These are phyloP conservation scores for Hemisphaericaspora nanyangensis DNA, from an alignment of 805 yeast species.

Conservation along the genomic window DNA sequence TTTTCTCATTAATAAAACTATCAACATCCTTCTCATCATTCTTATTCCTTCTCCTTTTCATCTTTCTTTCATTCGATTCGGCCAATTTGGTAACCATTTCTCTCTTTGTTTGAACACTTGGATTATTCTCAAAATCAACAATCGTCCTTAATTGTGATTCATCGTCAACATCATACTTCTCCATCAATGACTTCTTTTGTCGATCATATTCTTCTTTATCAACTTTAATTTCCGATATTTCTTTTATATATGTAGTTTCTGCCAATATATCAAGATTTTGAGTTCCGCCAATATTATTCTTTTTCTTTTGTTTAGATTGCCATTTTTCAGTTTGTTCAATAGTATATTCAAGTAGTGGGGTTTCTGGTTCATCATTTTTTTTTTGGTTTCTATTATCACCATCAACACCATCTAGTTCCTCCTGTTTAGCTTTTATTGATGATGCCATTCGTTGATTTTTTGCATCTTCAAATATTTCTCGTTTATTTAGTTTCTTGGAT, in stretches of 20 bases:
- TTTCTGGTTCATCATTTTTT: slow-evolving; percentile 23
- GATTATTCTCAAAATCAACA: slow-evolving; percentile 27
- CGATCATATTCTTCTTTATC: slow-evolving; percentile 40
- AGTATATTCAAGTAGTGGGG: slow-evolving; percentile 24
- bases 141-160: slow-evolving; percentile 10
- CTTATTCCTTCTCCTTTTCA: slow-evolving; percentile 33
- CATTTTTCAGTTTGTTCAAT: slow-evolving; percentile 64
- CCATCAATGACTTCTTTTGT: slow-evolving; percentile 28
- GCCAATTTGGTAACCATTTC: slow-evolving; percentile 28
- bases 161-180: slow-evolving; percentile 19
- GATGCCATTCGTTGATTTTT: slow-evolving; percentile 13
- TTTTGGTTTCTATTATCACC: slow-evolving; percentile 28
- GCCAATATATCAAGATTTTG: slow-evolving; percentile 56
- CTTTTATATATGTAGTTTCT: slow-evolving; percentile 55
- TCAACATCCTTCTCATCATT: slow-evolving; percentile 28
- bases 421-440: slow-evolving; percentile 10
- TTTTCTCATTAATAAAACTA: slow-evolving; percentile 63
- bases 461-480: slow-evolving; percentile 14
- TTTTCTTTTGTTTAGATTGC: slow-evolving; percentile 40
- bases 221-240: slow-evolving; percentile 32
- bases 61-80: slow-evolving; percentile 33
- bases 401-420: slow-evolving; percentile 19
- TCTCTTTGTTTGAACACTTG: slow-evolving; percentile 26
- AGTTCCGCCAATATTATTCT: slow-evolving; percentile 34
- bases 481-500: slow-evolving; percentile 13